phyloP scores from a whole-genome alignment of 1,139 yeast species.

The Yamadazyma pseudoaaseri region DNA sequence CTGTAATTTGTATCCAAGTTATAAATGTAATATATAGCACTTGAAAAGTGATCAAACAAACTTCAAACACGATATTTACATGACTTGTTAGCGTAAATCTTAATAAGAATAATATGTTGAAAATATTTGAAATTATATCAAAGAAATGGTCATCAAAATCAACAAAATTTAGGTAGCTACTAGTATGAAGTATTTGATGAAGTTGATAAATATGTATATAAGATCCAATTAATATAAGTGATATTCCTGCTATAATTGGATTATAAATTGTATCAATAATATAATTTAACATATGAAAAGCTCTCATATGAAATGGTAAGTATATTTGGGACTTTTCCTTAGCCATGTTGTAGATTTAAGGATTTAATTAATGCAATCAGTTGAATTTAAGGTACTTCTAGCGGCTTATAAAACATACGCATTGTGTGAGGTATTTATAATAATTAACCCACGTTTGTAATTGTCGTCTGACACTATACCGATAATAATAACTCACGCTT shows the following conservation, averaged over 20 bases:
- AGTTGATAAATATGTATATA: slow-evolving; percentile 5
- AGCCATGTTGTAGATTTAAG: too few species aligned
- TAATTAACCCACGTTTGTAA: not conserved
- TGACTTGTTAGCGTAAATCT: slow-evolving; percentile 7
- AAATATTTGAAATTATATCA: slow-evolving; percentile 7
- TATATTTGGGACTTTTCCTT: too few species aligned
- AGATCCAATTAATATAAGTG: slow-evolving; percentile 1
- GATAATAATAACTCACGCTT: too few species aligned
- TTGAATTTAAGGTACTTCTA: too few species aligned
- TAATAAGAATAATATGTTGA: slow-evolving; percentile 8
- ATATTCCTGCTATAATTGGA: slow-evolving; percentile 5
- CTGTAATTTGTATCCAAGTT: not conserved
- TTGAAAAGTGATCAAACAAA: slow-evolving; percentile 15
- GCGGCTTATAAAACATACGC: too few species aligned
- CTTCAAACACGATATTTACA: slow-evolving; percentile 10
- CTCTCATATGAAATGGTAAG: slow-evolving; percentile 6
- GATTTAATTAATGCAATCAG: too few species aligned
- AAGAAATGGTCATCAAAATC: slow-evolving; percentile 1
- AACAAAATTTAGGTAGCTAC: slow-evolving; percentile 2
- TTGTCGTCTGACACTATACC: not conserved
- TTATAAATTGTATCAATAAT: slow-evolving; percentile 5
- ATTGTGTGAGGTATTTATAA: not conserved
- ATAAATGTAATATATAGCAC: slow-evolving; percentile 1
- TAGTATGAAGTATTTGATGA: not conserved
- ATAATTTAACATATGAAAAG: slow-evolving; percentile 2